Base-by-base conservation (phyloP, 768 basidiomycete genomes). In the Goffeauzyma gilvescens region DNA sequence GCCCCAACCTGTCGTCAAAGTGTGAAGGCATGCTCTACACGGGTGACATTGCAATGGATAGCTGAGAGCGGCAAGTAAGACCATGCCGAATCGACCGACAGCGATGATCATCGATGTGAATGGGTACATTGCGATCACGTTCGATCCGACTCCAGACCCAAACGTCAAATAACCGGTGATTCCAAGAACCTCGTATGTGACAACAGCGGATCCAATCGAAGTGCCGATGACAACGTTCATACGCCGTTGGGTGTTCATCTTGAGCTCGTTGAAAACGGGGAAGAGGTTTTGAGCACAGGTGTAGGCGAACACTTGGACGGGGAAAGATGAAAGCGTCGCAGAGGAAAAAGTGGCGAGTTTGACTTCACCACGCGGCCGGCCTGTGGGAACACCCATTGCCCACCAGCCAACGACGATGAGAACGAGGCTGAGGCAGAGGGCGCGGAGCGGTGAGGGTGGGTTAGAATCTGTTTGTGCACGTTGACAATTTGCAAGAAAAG, bases 1-100 rank as follows among this genome's bases (percentile, higher is more conserved):
- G 6, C 39, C 25, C 17, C 56, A 41, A 5, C 55, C 55, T 3
- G 50, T 38, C 4, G 59, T 59, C 15, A 63, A 40, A 17, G 47
- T 86, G 67, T 89, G 83, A 32, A 96, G 66, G 54, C 81, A 86
- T 55, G 79, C 82, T 42, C 93, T 72, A 58, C 86, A 90, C 0
- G 93, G 93, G 42, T 86, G 80, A 4, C 90, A 79, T 65, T 96
- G 93, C 39, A 98, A 61, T 0, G 93, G 89, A 63, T 98, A 90
- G 14, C 83, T 86, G 56, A 90, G 84, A 43, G 85, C 67, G 44
- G 96, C 87, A 21, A 90, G 72, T 34, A 82, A 66, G 28, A 85
- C 80, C 59, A 98, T 93, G 9, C 89, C 93, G 8, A 90, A 66
- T 55, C 93, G 85, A 7, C 90, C 90, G 45, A 89, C 55, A 24